Conservation (phyloP, 345 rosid species). For the Iberis pinnata region DNA sequence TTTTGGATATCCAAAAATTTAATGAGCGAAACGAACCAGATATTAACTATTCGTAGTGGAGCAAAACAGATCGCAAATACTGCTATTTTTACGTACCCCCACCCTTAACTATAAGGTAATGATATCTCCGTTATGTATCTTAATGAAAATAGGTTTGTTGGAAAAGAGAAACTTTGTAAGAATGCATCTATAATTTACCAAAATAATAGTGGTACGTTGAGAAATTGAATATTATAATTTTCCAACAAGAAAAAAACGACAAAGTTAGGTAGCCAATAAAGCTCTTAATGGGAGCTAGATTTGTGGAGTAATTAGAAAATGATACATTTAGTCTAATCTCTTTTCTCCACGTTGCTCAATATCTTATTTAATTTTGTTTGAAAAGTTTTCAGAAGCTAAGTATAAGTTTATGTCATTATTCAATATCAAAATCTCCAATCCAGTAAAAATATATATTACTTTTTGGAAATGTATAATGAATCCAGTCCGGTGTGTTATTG, state of each 20-base stretch:
- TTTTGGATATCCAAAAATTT: no score
- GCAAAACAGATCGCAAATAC: no score
- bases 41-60: no score
- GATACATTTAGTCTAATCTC: conserved; percentile 9
- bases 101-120: no score
- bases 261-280: conserved; percentile 27
- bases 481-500: background rate
- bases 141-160: no score
- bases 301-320: conserved; percentile 16
- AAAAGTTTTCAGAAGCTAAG: conserved; percentile 1
- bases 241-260: conserved; percentile 24
- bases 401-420: conserved; percentile 9
- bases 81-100: no score
- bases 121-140: no score
- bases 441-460: background rate
- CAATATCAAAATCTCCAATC: conserved; percentile 1
- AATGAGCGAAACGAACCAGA: no score
- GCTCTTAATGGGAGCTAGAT: conserved; percentile 11
- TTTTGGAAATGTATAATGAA: conserved; percentile 1
- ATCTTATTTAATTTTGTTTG: conserved; percentile 7
- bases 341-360: conserved; percentile 1
- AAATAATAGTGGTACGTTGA: no score
- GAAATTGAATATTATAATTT: conserved; percentile 8
- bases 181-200: no score
- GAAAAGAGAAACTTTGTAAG: no score